Evolutionary conservation across 1,139 yeast genomes (phyloP), one percentile per base, ranked within the genome.

Genomic region (Lodderomyces theae): DNA sequence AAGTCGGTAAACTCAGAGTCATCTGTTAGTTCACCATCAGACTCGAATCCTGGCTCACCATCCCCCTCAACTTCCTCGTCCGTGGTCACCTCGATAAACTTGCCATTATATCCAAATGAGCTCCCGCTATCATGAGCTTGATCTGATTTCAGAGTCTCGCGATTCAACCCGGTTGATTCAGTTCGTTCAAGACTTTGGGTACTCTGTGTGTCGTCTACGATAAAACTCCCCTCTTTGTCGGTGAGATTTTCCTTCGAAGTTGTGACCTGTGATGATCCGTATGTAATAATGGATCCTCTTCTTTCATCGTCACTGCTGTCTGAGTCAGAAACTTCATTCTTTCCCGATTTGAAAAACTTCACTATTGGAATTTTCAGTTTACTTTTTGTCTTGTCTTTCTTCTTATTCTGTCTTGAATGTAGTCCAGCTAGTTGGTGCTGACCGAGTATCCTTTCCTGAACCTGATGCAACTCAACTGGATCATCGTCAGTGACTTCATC

Each of bases 1-100:
- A 71, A 63, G 43, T 71, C 76, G 1, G 76, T 71, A 43, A 71
- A 71, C 4, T 74, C 74, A 0, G 75, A 69, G 41, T 70, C 75
- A 1, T 62, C 50, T 1, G 73, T 62, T 0, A 67, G 60, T 1
- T 50, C 52, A 35, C 42, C 44, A 42, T 47, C 50, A 45, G 49
- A 39, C 6, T 38, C 41, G 10, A 24, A 37, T 2, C 25, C 36
- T 17, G 32, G 42, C 2, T 24, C 33, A 2, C 50, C 49, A 16
- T 50, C 54, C 9, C 47, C 51, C n/a, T 56, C 51, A 5, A 45
- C 53, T 16, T 46, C 54, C 5, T 43, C 50, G 6, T 51, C 55
- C 25, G 34, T 25, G 4, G 40, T 28, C 18, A 28, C 31, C 18
- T 28, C 31, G 7, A 9, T 15, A 9, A 15, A 28, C 18, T 28